These are phyloP conservation scores for Picocystis salinarum DNA, from an alignment of 139 green algal genomes.

Conservation along the genomic window DNA sequence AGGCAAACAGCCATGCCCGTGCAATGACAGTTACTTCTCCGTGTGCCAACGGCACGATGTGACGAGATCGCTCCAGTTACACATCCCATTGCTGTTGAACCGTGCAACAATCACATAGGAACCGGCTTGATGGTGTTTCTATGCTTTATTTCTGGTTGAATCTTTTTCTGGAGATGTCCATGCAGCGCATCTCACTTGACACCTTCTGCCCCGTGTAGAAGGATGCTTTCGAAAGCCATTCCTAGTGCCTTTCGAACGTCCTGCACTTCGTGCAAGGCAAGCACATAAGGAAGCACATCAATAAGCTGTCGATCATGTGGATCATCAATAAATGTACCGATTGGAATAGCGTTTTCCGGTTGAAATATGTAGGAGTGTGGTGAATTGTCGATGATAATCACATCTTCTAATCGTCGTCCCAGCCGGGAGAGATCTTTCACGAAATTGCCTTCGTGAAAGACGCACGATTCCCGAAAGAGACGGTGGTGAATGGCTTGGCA, in stretches of 20 bases:
- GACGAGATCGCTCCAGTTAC: no score
- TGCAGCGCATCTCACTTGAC: no score
- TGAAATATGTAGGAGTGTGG: constrained; percentile 93
- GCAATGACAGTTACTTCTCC: no score
- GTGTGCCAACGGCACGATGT: no score
- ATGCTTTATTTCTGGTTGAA: no score
- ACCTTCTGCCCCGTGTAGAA: no score
- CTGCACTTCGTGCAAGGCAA: constrained; percentile 25
- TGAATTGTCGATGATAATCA: constrained; percentile 95
- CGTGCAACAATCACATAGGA: no score
- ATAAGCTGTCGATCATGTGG: constrained; percentile 70
- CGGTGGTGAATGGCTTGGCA: constrained; percentile 51
- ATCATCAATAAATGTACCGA: constrained; percentile 86
- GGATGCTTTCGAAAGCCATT: no score
- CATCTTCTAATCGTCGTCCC: constrained; percentile 48
- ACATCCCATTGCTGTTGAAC: no score
- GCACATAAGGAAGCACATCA: constrained; percentile 57
- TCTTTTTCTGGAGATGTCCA: no score
- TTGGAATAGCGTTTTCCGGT: constrained; percentile 82
- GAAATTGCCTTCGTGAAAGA: constrained; percentile 69
- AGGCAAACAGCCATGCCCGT: no score
- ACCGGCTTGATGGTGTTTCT: no score
- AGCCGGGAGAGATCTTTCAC: constrained; percentile 76
- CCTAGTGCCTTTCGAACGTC: constrained; percentile 7
- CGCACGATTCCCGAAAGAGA: constrained; percentile 85